These are phyloP conservation scores for Paramecium bursaria DNA, from an alignment of 73 alveolate genomes.

Conservation along the genomic window DNA sequence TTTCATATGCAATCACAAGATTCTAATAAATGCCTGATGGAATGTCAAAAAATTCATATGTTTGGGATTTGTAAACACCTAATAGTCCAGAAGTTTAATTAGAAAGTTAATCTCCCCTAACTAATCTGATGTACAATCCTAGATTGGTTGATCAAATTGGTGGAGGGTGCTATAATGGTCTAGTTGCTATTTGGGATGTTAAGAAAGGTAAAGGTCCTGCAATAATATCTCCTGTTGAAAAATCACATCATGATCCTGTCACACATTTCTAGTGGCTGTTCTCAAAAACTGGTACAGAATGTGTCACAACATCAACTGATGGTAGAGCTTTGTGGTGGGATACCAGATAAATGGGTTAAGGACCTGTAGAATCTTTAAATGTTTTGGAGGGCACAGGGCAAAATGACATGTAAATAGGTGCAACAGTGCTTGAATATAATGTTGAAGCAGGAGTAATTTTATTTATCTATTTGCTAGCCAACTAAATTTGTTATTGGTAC, in stretches of 20 bases:
- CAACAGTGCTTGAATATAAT: slow-evolving; percentile 64
- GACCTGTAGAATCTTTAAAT: slow-evolving; percentile 79
- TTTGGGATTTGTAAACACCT: slow-evolving; percentile 93
- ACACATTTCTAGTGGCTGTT: slow-evolving; percentile 93
- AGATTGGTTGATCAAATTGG: slow-evolving; percentile 91
- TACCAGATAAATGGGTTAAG: slow-evolving; percentile 89
- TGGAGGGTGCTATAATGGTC: slow-evolving; percentile 96
- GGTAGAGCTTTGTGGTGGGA: slow-evolving; percentile 97
- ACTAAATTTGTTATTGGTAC: slow-evolving; percentile 96
- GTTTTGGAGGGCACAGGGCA: slow-evolving; percentile 50
- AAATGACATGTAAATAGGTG: slow-evolving; percentile 56
- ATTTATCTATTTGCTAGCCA: slow-evolving; percentile 79
- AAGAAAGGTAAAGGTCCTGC: slow-evolving; percentile 86
- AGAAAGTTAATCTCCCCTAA: slow-evolving; percentile 87
- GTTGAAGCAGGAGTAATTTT: slow-evolving; percentile 88
- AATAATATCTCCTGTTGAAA: slow-evolving; percentile 89
- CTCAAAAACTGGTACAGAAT: slow-evolving; percentile 92
- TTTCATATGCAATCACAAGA: slow-evolving; percentile 86
- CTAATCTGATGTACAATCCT: slow-evolving; percentile 90
- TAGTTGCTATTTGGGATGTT: slow-evolving; percentile 92
- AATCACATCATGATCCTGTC: slow-evolving; percentile 96
- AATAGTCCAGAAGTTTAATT: slow-evolving; percentile 91
- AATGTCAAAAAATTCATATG: slow-evolving; percentile 81
- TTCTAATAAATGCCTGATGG: slow-evolving; percentile 89
- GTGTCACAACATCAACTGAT: slow-evolving; percentile 93